These are phyloP conservation scores for Lachancea lanzarotensis DNA, from an alignment of 805 yeast species.

Conservation along the genomic window DNA sequence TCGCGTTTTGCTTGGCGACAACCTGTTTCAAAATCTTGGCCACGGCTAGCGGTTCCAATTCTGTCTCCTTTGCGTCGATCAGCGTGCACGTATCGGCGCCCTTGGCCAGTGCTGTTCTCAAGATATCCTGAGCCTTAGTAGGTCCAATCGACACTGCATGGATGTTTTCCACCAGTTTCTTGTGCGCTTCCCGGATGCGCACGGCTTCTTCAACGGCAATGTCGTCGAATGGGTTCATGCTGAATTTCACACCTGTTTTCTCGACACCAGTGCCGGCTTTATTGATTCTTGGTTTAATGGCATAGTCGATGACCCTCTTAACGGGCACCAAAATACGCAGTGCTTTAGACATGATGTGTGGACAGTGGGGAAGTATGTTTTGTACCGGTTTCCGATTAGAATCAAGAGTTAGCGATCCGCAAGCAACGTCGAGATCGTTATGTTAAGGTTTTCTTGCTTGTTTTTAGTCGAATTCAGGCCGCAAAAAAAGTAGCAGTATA, in stretches of 20 bases:
- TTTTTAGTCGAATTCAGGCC: no score
- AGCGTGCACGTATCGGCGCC: slow-evolving; percentile 87
- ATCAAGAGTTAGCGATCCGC: no score
- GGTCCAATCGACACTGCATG: slow-evolving; percentile 93
- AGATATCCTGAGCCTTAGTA: slow-evolving; percentile 75
- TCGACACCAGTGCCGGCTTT: slow-evolving; percentile 74
- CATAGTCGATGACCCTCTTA: slow-evolving; percentile 90
- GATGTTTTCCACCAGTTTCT: slow-evolving; percentile 68
- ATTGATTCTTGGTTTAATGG: slow-evolving; percentile 88
- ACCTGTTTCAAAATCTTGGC: slow-evolving; percentile 77
- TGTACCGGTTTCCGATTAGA: not conserved
- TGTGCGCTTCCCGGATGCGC: slow-evolving; percentile 53
- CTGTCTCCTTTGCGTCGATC: slow-evolving; percentile 65
- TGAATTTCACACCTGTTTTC: slow-evolving; percentile 82
- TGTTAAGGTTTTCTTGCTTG: no score
- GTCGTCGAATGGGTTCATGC: slow-evolving; percentile 96
- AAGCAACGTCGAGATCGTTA: no score
- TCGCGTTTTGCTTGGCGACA: slow-evolving; percentile 62
- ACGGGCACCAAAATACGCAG: slow-evolving; percentile 77
- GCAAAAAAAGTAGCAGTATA: no score
- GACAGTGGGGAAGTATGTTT: not conserved
- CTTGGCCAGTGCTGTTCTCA: slow-evolving; percentile 87
- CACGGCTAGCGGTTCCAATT: slow-evolving; percentile 79
- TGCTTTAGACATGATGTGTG: slow-evolving; percentile 13
- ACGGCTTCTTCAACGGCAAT: slow-evolving; percentile 96